Evolutionary conservation across 1,284 basidiomycete genomes (phyloP).

Genomic region (Boletus smithii): DNA sequence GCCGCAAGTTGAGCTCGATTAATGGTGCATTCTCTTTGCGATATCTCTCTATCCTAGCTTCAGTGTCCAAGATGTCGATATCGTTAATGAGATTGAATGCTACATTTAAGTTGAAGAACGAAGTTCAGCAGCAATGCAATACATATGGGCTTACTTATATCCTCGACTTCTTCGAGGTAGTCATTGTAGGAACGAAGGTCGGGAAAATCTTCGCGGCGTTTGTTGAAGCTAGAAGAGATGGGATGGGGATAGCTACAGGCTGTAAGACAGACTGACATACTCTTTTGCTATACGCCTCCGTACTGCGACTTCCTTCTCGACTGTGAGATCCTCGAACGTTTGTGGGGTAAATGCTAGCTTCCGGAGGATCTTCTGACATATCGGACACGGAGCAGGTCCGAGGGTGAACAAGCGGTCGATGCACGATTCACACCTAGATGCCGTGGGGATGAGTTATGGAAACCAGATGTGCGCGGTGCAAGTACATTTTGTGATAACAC

Average conservation of each 20-base stretch:
- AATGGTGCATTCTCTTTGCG: conserved; percentile 76
- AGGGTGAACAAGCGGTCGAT: conserved; percentile 96
- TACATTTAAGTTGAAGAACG: conserved; percentile 31
- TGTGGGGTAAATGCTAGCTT: conserved; percentile 95
- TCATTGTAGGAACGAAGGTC: conserved; percentile 88
- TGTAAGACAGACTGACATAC: conserved; percentile 34
- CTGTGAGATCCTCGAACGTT: conserved; percentile 94
- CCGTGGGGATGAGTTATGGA: conserved; percentile 13
- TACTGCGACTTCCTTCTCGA: conserved; percentile 95
- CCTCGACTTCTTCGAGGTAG: conserved; percentile 95
- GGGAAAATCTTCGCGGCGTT: conserved; percentile 85
- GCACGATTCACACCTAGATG: conserved; percentile 88
- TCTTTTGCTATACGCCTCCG: conserved; percentile 85
- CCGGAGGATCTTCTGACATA: conserved; percentile 85
- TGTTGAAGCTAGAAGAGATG: conserved; percentile 73
- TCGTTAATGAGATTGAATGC: conserved; percentile 97
- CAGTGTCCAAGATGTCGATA: conserved; percentile 81
- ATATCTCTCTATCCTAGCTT: conserved; percentile 78
- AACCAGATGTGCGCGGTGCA: conserved; percentile 5
- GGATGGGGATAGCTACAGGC: background rate
- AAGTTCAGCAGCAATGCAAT: background rate
- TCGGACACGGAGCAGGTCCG: conserved; percentile 95
- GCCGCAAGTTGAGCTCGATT: conserved; percentile 76
- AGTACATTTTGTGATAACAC: conserved; percentile 98
- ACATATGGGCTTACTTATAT: conserved; percentile 69